These are phyloP conservation scores for Trichoderma simmonsii DNA, from an alignment of 2,329 filamentous ascomycete genomes.

Conservation along the genomic window DNA sequence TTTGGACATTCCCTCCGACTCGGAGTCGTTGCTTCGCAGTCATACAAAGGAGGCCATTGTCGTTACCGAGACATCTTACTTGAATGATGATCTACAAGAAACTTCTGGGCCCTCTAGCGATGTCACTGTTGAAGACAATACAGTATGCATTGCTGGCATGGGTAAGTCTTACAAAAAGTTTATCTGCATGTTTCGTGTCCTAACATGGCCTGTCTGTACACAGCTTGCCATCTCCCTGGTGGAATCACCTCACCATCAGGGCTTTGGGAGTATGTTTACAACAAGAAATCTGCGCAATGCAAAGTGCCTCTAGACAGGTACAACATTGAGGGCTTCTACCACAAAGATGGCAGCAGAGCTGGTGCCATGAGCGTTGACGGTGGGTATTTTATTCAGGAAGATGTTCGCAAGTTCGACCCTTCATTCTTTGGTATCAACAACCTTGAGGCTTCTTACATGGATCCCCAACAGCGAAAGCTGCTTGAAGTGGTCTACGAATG, in stretches of 20 bases:
- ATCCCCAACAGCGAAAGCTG: conserved; percentile 33
- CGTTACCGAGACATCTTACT: not conserved
- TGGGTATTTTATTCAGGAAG: conserved; percentile 26
- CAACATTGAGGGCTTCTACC: conserved; percentile 18
- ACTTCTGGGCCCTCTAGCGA: conserved; percentile 8
- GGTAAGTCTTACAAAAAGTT: not conserved
- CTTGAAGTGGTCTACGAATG: conserved; percentile 33
- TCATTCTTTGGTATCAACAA: conserved; percentile 9
- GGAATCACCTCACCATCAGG: conserved; percentile 15
- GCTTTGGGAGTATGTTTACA: conserved; percentile 33
- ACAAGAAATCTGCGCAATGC: conserved; percentile 27
- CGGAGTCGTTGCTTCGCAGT: not conserved
- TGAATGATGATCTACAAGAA: conserved; percentile 4
- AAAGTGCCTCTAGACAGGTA: conserved; percentile 29
- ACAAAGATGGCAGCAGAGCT: conserved; percentile 17
- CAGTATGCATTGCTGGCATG: conserved; percentile 12
- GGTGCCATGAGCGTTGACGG: conserved; percentile 19
- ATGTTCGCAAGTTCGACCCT: conserved; percentile 12
- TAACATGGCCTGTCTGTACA: not conserved
- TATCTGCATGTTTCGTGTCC: not conserved
- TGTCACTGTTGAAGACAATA: conserved; percentile 3
- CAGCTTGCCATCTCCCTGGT: conserved; percentile 15
- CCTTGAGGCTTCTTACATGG: conserved; percentile 17
- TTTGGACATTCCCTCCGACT: not conserved
- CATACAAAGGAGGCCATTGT: conserved; percentile 3